Percentiles rank a stretch among this genome's conserved stretches.
Conservation (phyloP, 108 stramenopile species). For the Cyclotella distinguenda region DNA sequence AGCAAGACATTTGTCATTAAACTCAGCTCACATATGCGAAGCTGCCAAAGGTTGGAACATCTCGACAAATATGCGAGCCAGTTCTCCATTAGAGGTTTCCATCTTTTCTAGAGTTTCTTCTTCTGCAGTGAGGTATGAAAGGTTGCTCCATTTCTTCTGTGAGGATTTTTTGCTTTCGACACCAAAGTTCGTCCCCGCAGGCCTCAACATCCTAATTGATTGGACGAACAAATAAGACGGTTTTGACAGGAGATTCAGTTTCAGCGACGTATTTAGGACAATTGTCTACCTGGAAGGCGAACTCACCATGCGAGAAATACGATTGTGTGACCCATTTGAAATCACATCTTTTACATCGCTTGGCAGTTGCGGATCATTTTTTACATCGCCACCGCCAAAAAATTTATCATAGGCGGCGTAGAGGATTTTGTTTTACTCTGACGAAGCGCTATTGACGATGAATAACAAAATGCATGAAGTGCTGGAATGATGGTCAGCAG, state of each 20-base stretch:
- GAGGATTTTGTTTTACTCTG: slow-evolving; percentile 5
- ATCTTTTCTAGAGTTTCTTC: slow-evolving; percentile 53
- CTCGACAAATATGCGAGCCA: slow-evolving; percentile 82
- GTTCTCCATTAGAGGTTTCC: slow-evolving; percentile 79
- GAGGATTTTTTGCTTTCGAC: slow-evolving; percentile 57
- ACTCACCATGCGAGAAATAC: slow-evolving; percentile 54
- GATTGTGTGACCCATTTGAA: slow-evolving; percentile 58
- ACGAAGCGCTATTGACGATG: too few species aligned
- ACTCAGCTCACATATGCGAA: slow-evolving; percentile 67
- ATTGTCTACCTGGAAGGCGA: background rate
- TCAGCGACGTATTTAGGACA: background rate
- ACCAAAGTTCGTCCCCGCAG: slow-evolving; percentile 84
- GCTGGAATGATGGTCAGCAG: background rate
- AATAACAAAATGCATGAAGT: slow-evolving; percentile 19
- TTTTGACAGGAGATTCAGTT: background rate
- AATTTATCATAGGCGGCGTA: slow-evolving; percentile 28
- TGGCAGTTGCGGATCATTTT: slow-evolving; percentile 51
- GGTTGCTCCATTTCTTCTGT: slow-evolving; percentile 35
- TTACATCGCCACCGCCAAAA: slow-evolving; percentile 27
- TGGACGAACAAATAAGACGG: background rate
- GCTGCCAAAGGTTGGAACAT: slow-evolving; percentile 89
- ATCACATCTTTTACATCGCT: slow-evolving; percentile 84
- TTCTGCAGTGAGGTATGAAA: slow-evolving; percentile 18
- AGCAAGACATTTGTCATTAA: slow-evolving; percentile 59
- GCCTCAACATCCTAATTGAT: slow-evolving; percentile 64